Base-by-base conservation (phyloP, 2,329 filamentous ascomycete genomes). In the Colletotrichum trifolii region DNA sequence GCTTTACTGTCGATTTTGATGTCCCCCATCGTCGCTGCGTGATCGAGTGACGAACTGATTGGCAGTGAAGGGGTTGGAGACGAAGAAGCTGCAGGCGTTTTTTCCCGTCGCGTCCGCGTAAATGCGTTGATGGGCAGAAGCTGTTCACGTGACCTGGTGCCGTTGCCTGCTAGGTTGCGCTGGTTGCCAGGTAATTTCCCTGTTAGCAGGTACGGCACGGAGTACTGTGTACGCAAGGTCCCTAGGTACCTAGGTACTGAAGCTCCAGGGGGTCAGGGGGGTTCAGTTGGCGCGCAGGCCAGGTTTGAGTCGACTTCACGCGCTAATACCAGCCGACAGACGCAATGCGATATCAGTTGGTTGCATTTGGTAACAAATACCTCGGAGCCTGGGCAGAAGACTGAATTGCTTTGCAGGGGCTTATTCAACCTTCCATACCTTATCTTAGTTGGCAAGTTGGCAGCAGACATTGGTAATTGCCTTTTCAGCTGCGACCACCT, bases 1-100 rank as follows among this genome's bases (percentile, higher is more conserved):
- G 89, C 85, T 79, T 91, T 90, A 83, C 91, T 92, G 84, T 98
- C 94, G 83, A 99, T 97, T 82, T 92, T 93, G 82, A 99, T 97
- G 81, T 96, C 92, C 75, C 84, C 85, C 88, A 89, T 89, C 78
- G 76, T 83, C 78, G 76, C 75, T 74, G 71, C 73, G 74, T 49
- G 43, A 68, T 67, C 67, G 70, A 71, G 71, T 69, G 68, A 66
- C 48, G 52, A 38, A 43, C 42, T 11, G 25, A 36, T 25, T 57
- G 50, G 46, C 62, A 53, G 55, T 46, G 57, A 58, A 58, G 58
- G 65, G 48, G 45, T 55, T 55, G 54, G 46, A 55, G 33, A 52
- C 54, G 54, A 49, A 59, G 42, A 67, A 53, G 36, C 57, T 67
- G 49, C 52, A 56, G 50, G 58, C 25, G 25, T 25, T 25, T 25